A percentile compares a stretch with the other conserved stretches of the same genome.
phyloP scores from a whole-genome alignment of 768 basidiomycete species.

The Suillus tomentosus region DNA sequence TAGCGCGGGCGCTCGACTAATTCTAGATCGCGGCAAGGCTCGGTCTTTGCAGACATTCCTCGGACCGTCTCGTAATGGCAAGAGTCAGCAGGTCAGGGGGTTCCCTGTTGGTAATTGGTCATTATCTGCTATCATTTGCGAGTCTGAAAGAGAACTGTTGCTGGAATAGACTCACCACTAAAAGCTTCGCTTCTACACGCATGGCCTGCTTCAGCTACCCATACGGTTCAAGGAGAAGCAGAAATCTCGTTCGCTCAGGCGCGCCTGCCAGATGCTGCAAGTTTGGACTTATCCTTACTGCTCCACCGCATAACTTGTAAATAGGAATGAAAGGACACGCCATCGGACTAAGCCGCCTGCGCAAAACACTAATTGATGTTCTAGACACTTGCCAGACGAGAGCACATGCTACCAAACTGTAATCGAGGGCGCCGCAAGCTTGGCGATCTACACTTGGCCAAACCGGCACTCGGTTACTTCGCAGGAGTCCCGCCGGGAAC shows the following conservation, averaged over 20 bases:
- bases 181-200: background rate
- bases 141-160: background rate
- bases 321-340: background rate
- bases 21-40: background rate
- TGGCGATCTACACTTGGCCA: background rate
- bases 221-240: background rate
- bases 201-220: background rate
- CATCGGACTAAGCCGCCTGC: background rate
- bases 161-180: background rate
- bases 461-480: background rate
- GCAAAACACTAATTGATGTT: background rate
- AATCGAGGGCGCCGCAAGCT: background rate
- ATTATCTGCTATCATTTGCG: background rate
- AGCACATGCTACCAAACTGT: background rate
- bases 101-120: background rate
- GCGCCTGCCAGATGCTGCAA: background rate
- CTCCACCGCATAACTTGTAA: background rate
- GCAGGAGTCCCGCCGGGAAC: background rate
- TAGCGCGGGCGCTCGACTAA: background rate
- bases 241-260: background rate
- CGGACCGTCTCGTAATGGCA: conserved; percentile 3
- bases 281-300: background rate
- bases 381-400: background rate
- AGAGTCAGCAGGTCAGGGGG: background rate
- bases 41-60: conserved; percentile 5